These are phyloP conservation scores for Fusarium clavum DNA, from an alignment of 2,329 filamentous ascomycete genomes.

Conservation along the genomic window DNA sequence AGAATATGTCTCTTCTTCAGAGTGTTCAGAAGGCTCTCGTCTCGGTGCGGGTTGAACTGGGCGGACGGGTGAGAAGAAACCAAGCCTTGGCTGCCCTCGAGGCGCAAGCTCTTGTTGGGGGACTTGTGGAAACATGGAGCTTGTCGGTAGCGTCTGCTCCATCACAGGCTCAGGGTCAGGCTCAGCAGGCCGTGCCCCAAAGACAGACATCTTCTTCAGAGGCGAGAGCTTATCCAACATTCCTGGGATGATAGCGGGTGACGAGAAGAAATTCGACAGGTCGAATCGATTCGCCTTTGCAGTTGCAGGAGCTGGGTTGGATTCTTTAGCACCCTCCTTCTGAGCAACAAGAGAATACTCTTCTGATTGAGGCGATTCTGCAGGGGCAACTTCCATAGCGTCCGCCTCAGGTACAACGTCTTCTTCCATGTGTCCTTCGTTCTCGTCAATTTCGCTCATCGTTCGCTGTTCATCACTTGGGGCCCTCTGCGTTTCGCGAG, in stretches of 20 bases:
- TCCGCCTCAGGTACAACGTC: slow-evolving; percentile 24
- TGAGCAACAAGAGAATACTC: slow-evolving; percentile 61
- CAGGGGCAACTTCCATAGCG: slow-evolving; percentile 16
- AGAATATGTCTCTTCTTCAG: slow-evolving; percentile 49
- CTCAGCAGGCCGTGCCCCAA: slow-evolving; percentile 29
- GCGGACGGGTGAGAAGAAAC: slow-evolving; percentile 53
- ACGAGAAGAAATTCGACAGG: slow-evolving; percentile 68
- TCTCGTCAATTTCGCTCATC: neutral
- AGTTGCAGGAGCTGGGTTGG: slow-evolving; percentile 35
- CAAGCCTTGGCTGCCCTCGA: slow-evolving; percentile 47
- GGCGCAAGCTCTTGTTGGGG: slow-evolving; percentile 50
- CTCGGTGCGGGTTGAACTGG: slow-evolving; percentile 8
- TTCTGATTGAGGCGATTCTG: slow-evolving; percentile 47
- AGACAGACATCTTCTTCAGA: slow-evolving; percentile 35
- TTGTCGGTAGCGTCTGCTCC: slow-evolving; percentile 49
- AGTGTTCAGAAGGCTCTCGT: slow-evolving; percentile 15
- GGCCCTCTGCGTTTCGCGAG: slow-evolving; percentile 39
- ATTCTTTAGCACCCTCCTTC: slow-evolving; percentile 26
- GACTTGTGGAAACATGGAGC: slow-evolving; percentile 55
- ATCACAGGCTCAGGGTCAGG: slow-evolving; percentile 34
- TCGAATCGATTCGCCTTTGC: slow-evolving; percentile 56
- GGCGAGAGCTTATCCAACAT: slow-evolving; percentile 50
- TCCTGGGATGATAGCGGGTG: slow-evolving; percentile 58
- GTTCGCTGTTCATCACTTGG: neutral
- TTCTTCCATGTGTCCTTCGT: slow-evolving; percentile 2